Evolutionary conservation across 768 basidiomycete species (phyloP).

Genomic region (Collybiopsis confluens): DNA sequence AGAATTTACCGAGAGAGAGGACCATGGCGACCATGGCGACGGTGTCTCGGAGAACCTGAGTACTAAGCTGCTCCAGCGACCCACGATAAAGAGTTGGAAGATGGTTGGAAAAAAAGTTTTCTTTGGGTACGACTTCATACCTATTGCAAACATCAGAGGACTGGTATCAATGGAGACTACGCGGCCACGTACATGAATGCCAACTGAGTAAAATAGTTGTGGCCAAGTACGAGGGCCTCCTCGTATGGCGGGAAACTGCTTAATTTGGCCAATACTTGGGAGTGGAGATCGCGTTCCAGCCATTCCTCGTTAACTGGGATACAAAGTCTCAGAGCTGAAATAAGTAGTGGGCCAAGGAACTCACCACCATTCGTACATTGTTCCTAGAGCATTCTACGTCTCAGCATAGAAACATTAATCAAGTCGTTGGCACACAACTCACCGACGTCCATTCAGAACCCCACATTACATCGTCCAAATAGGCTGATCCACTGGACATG

Average conservation of each 20-base stretch:
- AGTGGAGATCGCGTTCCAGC: slow-evolving; percentile 5
- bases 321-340: neutral
- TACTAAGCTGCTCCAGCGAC: slow-evolving; percentile 1
- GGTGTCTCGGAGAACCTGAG: slow-evolving; percentile 13
- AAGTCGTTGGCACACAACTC: too few species aligned
- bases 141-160: slow-evolving; percentile 1
- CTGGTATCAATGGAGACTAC: neutral
- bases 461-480: slow-evolving; percentile 19
- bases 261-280: slow-evolving; percentile 13
- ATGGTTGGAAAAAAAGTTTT: slow-evolving; percentile 17
- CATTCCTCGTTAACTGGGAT: neutral
- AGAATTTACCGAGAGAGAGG: slow-evolving; percentile 17
- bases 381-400: too few species aligned
- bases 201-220: slow-evolving; percentile 15
- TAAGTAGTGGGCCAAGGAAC: neutral
- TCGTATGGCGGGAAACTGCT: slow-evolving; percentile 14
- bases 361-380: neutral
- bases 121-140: slow-evolving; percentile 19
- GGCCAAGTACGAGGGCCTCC: slow-evolving; percentile 16
- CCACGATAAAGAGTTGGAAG: slow-evolving; percentile 15
- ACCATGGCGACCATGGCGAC: slow-evolving; percentile 14
- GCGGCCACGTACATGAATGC: slow-evolving; percentile 16
- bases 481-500: slow-evolving; percentile 18
- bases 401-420: too few species aligned
- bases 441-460: slow-evolving; percentile 4